These are phyloP conservation scores for Jimgerdemannia lactiflua DNA, from an alignment of 192 early-diverging fungal genomes.

Conservation along the genomic window DNA sequence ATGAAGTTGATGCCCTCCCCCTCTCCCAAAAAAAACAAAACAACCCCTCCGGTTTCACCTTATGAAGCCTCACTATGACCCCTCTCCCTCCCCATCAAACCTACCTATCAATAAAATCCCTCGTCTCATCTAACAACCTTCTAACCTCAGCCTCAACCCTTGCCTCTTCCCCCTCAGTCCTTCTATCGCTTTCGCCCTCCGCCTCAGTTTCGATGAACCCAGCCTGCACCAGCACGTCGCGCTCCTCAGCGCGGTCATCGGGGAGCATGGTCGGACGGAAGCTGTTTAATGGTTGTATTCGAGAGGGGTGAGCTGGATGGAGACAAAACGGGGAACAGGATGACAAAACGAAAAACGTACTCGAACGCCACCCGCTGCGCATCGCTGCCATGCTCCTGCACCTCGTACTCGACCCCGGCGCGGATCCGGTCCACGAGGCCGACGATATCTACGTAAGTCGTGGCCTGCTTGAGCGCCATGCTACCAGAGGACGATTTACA, in stretches of 20 bases:
- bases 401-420: constrained; percentile 48
- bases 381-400: constrained; percentile 24
- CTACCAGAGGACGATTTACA: constrained; percentile 21
- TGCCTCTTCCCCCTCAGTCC: too few relatives aligned
- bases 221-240: constrained; percentile 56
- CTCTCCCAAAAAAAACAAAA: too few relatives aligned
- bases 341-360: constrained; percentile 5
- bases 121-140: constrained; percentile 79
- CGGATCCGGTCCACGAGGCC: constrained; percentile 53
- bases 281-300: constrained; percentile 15
- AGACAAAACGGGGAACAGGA: not conserved
- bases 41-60: too few relatives aligned
- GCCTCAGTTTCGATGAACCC: constrained; percentile 49
- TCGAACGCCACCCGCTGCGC: constrained; percentile 6
- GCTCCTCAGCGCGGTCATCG: constrained; percentile 52
- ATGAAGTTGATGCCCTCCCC: too few relatives aligned
- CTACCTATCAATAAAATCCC: constrained; percentile 85
- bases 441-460: constrained; percentile 60
- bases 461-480: constrained; percentile 63
- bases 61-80: too few relatives aligned
- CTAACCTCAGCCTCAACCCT: constrained; percentile 44
- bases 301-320: not conserved
- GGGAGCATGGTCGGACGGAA: constrained; percentile 64
- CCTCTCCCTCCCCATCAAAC: not conserved
- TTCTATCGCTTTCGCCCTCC: constrained; percentile 32